Evolutionary conservation across 1,284 basidiomycete species (phyloP), one percentile per base, ranked within the genome.

Genomic region (Fomes fomentarius): DNA sequence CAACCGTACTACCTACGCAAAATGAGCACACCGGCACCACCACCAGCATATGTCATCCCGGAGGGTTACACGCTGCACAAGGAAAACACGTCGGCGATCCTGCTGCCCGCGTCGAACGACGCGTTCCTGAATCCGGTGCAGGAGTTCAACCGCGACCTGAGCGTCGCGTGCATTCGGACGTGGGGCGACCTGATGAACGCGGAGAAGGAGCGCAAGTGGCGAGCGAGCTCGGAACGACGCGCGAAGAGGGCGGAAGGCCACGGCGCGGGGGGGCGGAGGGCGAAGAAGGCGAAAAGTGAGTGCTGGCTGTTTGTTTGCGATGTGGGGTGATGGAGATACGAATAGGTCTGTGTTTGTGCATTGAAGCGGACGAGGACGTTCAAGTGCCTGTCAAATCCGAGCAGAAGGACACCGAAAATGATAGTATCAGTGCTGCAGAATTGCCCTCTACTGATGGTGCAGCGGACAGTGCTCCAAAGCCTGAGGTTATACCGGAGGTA

Each of bases 111-210:
- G 41, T 76, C 75, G 51, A 86, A 92, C 65, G 87, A 91, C 58
- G 91, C 94, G 1, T 99, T 99, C 74, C 76, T 99, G 55, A 99
- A 99, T 69, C 96, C 97, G 2, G 92, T 98, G 7, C 96, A 99
- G 68, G 94, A 99, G 72, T 99, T 98, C 79, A 99, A 99, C 74
- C 83, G 97, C 39, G 96, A 99, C 73, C 73, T 95, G 50, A 94
- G 91, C 60, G 89, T 97, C 31, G 91, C 95, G 7, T 91, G 89
- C 58, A 98, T 99, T 57, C 80, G 83, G 15, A 83, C 87, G 1
- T 97, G 94, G 93, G 86, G 87, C 56, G 87, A 95, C 63, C 78
- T 87, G 39, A 66, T 87, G 58, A 85, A 94, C 68, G 80, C 75
- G 61, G 77, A 81, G 57, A 89, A 89, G 71, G 80, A 85, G 67